phyloP scores from a whole-genome alignment of 805 yeast genomes.

The Pichia paraexigua region DNA sequence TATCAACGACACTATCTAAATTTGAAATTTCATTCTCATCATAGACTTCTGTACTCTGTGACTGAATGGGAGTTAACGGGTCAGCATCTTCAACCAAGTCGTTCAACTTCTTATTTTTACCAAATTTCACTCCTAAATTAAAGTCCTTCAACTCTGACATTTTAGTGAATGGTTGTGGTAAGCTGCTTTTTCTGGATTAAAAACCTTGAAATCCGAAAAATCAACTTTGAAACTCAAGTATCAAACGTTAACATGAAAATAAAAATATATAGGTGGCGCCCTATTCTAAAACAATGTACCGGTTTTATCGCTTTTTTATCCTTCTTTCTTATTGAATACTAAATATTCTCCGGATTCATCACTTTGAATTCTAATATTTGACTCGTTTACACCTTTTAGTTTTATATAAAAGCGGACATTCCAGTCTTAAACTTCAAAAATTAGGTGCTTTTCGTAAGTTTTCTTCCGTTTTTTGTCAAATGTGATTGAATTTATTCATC shows the following conservation, averaged over 20 bases:
- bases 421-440: background rate
- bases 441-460: background rate
- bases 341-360: no score
- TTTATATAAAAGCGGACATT: background rate
- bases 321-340: background rate
- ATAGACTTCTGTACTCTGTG: background rate
- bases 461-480: background rate
- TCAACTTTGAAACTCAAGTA: background rate
- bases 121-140: background rate
- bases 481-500: background rate
- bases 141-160: background rate
- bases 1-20: background rate
- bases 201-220: background rate
- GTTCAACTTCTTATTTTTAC: background rate
- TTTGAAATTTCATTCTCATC: background rate
- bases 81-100: background rate
- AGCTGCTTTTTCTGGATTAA: background rate
- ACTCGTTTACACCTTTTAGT: background rate
- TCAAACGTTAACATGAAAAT: background rate
- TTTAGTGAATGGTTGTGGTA: background rate
- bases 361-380: no score
- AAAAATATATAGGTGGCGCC: background rate
- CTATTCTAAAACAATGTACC: background rate
- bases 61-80: constrained; percentile 2
- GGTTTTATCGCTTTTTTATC: background rate